Conservation (phyloP, 2,329 filamentous ascomycete species). For the Byssoonygena ceratinophila region DNA sequence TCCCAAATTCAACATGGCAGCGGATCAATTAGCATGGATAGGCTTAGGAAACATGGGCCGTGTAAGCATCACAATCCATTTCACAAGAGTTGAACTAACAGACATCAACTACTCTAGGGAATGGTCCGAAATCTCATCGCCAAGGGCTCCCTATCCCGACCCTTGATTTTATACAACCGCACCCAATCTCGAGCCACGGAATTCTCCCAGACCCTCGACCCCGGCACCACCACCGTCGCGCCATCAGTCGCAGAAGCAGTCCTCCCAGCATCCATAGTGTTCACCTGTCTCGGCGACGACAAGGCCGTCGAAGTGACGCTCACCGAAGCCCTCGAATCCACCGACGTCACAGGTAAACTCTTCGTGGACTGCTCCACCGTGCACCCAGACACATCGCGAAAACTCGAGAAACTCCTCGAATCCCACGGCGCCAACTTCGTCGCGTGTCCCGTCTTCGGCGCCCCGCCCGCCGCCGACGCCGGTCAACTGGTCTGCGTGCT, state of each 20-base stretch:
- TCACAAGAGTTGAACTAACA: neutral
- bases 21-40: constrained; percentile 18
- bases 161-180: constrained; percentile 72
- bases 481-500: constrained; percentile 64
- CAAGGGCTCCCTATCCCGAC: constrained; percentile 61
- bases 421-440: constrained; percentile 61
- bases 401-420: constrained; percentile 48
- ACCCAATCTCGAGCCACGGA: constrained; percentile 56
- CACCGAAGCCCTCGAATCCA: constrained; percentile 43
- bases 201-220: constrained; percentile 50
- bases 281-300: constrained; percentile 71
- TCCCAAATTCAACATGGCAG: neutral
- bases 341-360: constrained; percentile 57
- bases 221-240: constrained; percentile 47
- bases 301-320: constrained; percentile 56
- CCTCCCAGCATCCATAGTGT: constrained; percentile 62
- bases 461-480: constrained; percentile 41
- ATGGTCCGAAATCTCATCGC: constrained; percentile 76
- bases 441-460: constrained; percentile 49
- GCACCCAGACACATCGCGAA: constrained; percentile 68
- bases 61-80: constrained; percentile 11
- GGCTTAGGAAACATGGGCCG: constrained; percentile 23
- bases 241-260: constrained; percentile 57
- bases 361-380: constrained; percentile 83
- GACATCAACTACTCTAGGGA: constrained; percentile 44